Percentiles rank a stretch among this genome's conserved stretches.
Evolutionary conservation across 768 basidiomycete genomes (phyloP).

Genomic region (Podaxis pistillaris): DNA sequence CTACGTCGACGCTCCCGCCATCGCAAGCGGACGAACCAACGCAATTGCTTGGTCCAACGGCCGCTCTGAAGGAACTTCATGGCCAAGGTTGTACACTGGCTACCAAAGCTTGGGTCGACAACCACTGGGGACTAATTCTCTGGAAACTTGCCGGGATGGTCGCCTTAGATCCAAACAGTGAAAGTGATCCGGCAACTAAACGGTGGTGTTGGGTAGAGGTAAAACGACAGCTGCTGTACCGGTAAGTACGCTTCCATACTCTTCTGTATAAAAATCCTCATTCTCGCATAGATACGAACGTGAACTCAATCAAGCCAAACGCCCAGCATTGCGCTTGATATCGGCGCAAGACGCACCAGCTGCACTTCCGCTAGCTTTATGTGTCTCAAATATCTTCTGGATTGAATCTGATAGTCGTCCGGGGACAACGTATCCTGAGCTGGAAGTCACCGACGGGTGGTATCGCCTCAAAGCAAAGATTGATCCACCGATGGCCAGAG

Average conservation of each 20-base stretch:
- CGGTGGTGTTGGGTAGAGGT: conserved; percentile 86
- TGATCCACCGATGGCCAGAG: conserved; percentile 72
- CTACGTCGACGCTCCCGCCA: conserved; percentile 29
- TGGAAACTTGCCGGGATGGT: conserved; percentile 95
- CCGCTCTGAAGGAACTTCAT: conserved; percentile 55
- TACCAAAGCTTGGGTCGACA: conserved; percentile 81
- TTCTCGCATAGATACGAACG: conserved; percentile 73
- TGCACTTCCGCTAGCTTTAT: conserved; percentile 79
- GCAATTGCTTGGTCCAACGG: conserved; percentile 44
- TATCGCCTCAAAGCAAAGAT: conserved; percentile 78
- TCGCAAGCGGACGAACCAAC: conserved; percentile 19
- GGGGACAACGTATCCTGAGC: conserved; percentile 49
- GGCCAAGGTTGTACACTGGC: conserved; percentile 63
- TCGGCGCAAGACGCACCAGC: conserved; percentile 82
- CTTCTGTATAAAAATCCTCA: background rate
- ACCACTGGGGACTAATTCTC: conserved; percentile 86
- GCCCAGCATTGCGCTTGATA: conserved; percentile 80
- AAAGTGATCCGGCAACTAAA: conserved; percentile 40
- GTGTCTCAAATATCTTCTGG: conserved; percentile 74
- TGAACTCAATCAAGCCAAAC: conserved; percentile 73
- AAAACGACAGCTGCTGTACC: conserved; percentile 79
- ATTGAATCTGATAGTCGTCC: conserved; percentile 28
- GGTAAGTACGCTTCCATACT: conserved; percentile 44
- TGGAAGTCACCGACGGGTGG: conserved; percentile 99
- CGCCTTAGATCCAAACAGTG: conserved; percentile 63